Conservation (phyloP, 2,329 filamentous ascomycete genomes). For the Colletotrichum tanaceti region DNA sequence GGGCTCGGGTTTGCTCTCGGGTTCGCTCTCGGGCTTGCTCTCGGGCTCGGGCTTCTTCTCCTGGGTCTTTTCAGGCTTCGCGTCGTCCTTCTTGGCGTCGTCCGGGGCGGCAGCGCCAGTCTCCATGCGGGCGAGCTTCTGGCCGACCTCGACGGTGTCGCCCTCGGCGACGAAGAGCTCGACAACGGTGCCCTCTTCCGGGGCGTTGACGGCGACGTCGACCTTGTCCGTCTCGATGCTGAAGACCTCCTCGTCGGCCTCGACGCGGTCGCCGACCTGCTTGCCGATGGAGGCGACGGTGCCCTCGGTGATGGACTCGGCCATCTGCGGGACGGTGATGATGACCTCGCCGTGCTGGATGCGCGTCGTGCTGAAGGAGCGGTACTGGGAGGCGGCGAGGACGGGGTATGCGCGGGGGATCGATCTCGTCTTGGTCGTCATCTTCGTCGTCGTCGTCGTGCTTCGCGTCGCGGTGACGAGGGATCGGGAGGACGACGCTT, state of each 20-base stretch:
- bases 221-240: conserved; percentile 52
- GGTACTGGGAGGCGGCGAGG: conserved; percentile 35
- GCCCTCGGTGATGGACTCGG: conserved; percentile 50
- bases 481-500: conserved; percentile 15
- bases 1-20: conserved; percentile 16
- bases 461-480: conserved; percentile 9
- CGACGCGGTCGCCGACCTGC: conserved; percentile 47
- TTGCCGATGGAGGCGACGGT: conserved; percentile 46
- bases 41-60: conserved; percentile 23
- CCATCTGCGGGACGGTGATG: conserved; percentile 48
- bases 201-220: conserved; percentile 47
- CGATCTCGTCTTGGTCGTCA: conserved; percentile 6
- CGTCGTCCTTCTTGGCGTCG: conserved; percentile 38
- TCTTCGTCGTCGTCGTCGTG: background rate
- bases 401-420: conserved; percentile 13
- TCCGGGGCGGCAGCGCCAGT: conserved; percentile 42
- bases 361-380: conserved; percentile 35
- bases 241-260: conserved; percentile 49
- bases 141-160: conserved; percentile 49
- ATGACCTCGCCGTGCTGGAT: conserved; percentile 40
- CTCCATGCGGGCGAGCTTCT: conserved; percentile 47
- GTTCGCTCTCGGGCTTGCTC: background rate
- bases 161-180: conserved; percentile 49
- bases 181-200: conserved; percentile 44
- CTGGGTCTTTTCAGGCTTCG: conserved; percentile 39